phyloP scores from a whole-genome alignment of 2,329 filamentous ascomycete species.

The Penicillium crustosum region DNA sequence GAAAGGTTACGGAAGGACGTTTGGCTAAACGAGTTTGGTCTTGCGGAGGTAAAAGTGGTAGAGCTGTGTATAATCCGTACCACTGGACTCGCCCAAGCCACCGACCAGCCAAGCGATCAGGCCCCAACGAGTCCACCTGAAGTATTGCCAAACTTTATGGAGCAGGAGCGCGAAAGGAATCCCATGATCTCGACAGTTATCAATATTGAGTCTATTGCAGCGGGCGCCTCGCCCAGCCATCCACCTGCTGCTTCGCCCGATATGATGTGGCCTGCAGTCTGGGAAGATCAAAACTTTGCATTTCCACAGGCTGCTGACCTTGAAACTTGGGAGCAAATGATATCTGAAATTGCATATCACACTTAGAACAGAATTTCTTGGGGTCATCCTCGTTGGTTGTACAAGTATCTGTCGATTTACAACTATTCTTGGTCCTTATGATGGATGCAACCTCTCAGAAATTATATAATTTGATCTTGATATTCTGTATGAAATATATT shows the following conservation, averaged over 20 bases:
- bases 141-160: conserved; percentile 4
- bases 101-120: neutral
- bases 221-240: neutral
- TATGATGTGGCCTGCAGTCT: conserved; percentile 14
- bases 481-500: neutral
- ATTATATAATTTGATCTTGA: neutral
- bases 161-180: neutral
- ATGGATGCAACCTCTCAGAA: neutral
- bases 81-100: conserved; percentile 2
- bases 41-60: conserved; percentile 46
- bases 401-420: neutral
- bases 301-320: conserved; percentile 15
- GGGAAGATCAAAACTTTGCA: conserved; percentile 14
- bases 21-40: conserved; percentile 45
- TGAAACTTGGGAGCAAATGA: conserved; percentile 17
- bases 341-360: conserved; percentile 17
- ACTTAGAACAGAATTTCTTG: neutral
- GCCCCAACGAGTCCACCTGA: neutral
- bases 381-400: neutral
- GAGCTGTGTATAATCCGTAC: conserved; percentile 41
- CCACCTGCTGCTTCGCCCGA: conserved; percentile 6
- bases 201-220: neutral
- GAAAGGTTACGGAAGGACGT: conserved; percentile 43
- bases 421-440: neutral
- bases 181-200: neutral